Conservation (phyloP, 2,329 filamentous ascomycete genomes). For the Penicillium occitanis region DNA sequence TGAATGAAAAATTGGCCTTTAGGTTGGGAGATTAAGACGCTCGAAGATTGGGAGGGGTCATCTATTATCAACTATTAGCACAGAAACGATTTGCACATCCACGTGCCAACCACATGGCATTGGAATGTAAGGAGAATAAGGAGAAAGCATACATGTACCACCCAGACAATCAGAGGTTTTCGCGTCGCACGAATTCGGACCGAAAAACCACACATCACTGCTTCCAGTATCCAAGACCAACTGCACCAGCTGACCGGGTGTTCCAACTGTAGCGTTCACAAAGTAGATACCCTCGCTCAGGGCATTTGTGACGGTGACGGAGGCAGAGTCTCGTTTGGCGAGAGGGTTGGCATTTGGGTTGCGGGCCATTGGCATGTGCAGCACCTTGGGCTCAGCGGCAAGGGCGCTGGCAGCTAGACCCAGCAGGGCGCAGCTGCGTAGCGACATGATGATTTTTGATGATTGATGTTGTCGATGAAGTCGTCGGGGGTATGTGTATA, state of each 20-base stretch:
- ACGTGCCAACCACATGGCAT: slow-evolving; percentile 17
- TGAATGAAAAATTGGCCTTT: slow-evolving; percentile 35
- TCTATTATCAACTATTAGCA: slow-evolving; percentile 21
- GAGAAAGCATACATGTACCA: slow-evolving; percentile 17
- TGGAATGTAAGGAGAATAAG: slow-evolving; percentile 1
- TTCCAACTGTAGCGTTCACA: slow-evolving; percentile 63
- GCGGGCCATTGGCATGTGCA: slow-evolving; percentile 18
- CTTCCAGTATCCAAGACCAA: slow-evolving; percentile 68
- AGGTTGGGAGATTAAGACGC: slow-evolving; percentile 21
- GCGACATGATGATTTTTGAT: not conserved
- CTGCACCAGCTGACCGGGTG: slow-evolving; percentile 57
- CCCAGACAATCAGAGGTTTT: slow-evolving; percentile 17
- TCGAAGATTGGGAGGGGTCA: slow-evolving; percentile 27
- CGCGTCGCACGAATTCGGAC: slow-evolving; percentile 14
- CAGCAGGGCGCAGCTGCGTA: slow-evolving; percentile 9
- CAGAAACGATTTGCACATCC: not conserved
- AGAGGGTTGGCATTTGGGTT: slow-evolving; percentile 7
- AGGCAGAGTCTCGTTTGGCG: slow-evolving; percentile 16
- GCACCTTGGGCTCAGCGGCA: slow-evolving; percentile 17
- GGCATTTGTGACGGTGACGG: slow-evolving; percentile 15
- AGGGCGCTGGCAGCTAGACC: slow-evolving; percentile 19
- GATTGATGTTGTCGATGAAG: not conserved
- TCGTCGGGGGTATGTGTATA: not conserved
- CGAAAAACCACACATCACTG: slow-evolving; percentile 62
- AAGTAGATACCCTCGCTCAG: slow-evolving; percentile 53